A percentile compares a stretch with the other conserved stretches of the same genome.
These are phyloP conservation scores for Azolla pinnata DNA, from an alignment of 75 land plant genomes.

Conservation along the genomic window DNA sequence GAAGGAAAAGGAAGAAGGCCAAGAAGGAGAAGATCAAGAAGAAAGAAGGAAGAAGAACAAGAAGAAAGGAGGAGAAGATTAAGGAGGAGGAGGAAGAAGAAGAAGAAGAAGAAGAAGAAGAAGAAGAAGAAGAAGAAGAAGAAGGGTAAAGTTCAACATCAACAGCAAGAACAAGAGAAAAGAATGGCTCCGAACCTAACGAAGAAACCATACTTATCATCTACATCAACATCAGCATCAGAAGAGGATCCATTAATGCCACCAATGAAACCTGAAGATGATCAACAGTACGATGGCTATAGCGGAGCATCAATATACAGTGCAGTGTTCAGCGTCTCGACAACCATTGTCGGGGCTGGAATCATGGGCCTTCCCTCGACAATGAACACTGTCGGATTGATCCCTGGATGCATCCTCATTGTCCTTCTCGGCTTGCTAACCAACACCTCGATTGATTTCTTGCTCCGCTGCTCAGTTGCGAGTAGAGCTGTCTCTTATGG, in stretches of 20 bases:
- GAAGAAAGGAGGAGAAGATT: no score
- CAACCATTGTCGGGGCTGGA: slow-evolving; percentile 83
- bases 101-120: no score
- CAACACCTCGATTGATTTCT: slow-evolving; percentile 48
- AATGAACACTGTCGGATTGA: slow-evolving; percentile 44
- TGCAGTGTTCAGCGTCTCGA: slow-evolving; percentile 87
- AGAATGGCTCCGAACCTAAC: no score
- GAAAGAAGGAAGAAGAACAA: no score
- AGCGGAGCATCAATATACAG: slow-evolving; percentile 62
- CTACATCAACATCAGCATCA: no score
- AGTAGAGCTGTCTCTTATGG: slow-evolving; percentile 40
- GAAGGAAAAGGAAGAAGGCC: no score
- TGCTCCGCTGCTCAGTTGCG: slow-evolving; percentile 43
- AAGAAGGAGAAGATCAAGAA: no score
- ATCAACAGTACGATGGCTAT: slow-evolving; percentile 22
- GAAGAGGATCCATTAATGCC: slow-evolving; percentile 54
- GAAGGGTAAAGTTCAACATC: no score
- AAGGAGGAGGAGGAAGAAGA: no score
- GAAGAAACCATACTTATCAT: no score
- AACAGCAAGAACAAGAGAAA: no score
- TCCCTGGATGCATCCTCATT: slow-evolving; percentile 44
- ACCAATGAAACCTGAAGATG: slow-evolving; percentile 36
- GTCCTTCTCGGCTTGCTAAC: slow-evolving; percentile 41
- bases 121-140: no score
- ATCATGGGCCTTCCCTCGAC: slow-evolving; percentile 93